phyloP scores from a whole-genome alignment of 1,284 basidiomycete genomes.

The Chondrostereum purpureum region DNA sequence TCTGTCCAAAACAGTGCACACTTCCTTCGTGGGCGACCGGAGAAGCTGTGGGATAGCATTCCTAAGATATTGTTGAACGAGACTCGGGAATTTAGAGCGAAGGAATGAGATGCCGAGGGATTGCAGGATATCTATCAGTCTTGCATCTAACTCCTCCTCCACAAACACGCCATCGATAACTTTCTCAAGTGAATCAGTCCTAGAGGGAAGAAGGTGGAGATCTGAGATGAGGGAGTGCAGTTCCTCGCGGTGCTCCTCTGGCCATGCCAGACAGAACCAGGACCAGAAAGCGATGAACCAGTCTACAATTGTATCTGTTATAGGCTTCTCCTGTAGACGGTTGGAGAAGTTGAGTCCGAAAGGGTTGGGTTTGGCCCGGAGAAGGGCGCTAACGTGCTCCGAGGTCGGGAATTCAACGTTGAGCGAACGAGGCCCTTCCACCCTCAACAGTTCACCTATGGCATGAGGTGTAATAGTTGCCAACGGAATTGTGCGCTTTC shows the following conservation, averaged over 20 bases:
- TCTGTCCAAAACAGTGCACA: not conserved
- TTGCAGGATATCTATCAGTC: not conserved
- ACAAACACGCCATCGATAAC: not conserved
- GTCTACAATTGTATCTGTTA: not conserved
- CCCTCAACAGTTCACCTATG: conserved; percentile 17
- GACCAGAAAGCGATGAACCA: conserved; percentile 2
- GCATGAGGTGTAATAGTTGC: not conserved
- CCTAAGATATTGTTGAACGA: not conserved
- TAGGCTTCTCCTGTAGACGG: not conserved
- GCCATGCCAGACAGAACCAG: conserved; percentile 1
- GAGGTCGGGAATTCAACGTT: not conserved
- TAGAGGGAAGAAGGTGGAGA: not conserved
- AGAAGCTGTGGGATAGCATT: not conserved
- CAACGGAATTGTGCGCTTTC: not conserved
- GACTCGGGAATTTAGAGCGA: not conserved
- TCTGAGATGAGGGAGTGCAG: not conserved
- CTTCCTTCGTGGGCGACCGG: not conserved
- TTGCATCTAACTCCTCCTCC: not conserved
- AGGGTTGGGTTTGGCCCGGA: not conserved
- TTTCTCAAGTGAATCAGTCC: not conserved
- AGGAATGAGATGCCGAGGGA: conserved; percentile 6
- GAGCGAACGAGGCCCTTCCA: conserved; percentile 3
- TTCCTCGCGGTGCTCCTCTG: not conserved
- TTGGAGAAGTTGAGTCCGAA: not conserved
- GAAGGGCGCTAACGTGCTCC: not conserved